Conservation (phyloP, 352 stramenopile species). For the Blastocystis sp. region DNA sequence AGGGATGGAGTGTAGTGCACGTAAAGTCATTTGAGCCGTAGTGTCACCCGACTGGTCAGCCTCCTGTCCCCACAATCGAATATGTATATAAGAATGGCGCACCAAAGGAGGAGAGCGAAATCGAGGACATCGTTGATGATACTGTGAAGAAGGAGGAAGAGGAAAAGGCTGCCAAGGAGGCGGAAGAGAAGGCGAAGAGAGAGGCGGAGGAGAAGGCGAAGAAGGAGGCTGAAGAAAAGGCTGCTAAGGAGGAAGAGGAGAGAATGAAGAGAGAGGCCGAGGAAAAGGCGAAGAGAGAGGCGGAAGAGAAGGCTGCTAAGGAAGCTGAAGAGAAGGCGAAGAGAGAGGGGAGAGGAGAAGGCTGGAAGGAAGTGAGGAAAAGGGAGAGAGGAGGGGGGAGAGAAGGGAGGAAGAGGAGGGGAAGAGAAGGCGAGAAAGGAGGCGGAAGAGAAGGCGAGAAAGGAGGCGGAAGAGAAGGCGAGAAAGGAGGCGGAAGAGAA, state of each 20-base stretch:
- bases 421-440: slow-evolving; percentile 5
- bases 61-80: slow-evolving; percentile 16
- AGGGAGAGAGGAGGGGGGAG: not conserved
- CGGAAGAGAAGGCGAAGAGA: slow-evolving; percentile 9
- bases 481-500: slow-evolving; percentile 14
- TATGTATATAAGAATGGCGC: slow-evolving; percentile 40
- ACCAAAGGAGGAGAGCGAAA: not conserved
- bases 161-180: not conserved
- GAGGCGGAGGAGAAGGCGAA: not conserved
- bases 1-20: slow-evolving; percentile 26
- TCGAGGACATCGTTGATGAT: not conserved
- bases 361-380: not conserved
- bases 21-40: not conserved
- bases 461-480: slow-evolving; percentile 9
- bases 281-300: not conserved
- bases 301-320: not conserved
- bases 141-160: not conserved
- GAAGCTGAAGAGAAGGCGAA: not conserved
- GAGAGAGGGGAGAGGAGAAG: not conserved
- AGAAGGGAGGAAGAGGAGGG: not conserved
- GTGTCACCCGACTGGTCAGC: slow-evolving; percentile 35
- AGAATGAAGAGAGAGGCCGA: not conserved
- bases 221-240: not conserved
- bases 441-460: slow-evolving; percentile 3
- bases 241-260: not conserved